Evolutionary conservation across 495 filamentous ascomycete genomes (phyloP).

Genomic region (Aspergillus leporis): DNA sequence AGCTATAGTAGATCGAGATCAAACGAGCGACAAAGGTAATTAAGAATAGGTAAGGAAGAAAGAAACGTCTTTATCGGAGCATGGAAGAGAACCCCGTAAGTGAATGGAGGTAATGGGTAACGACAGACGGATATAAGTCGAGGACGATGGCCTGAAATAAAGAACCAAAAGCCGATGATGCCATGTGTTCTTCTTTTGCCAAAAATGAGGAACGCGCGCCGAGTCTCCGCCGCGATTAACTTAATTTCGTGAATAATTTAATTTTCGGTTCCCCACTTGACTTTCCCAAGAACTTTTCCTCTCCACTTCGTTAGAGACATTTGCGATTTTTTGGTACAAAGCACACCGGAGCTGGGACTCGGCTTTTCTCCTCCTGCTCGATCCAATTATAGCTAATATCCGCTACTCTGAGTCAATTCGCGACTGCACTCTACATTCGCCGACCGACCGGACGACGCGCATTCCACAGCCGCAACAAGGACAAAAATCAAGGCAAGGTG

Average conservation of each 20-base stretch:
- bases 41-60: neutral
- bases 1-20: conserved; percentile 3
- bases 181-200: conserved; percentile 44
- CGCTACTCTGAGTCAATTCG: neutral
- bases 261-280: conserved; percentile 6
- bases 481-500: neutral
- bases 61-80: neutral
- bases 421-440: neutral
- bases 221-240: conserved; percentile 15
- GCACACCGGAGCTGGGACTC: neutral
- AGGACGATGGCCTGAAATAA: conserved; percentile 3
- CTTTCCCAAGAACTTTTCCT: neutral
- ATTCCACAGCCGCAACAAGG: neutral
- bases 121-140: neutral
- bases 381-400: neutral
- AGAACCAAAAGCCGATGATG: conserved; percentile 31
- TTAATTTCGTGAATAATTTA: conserved; percentile 11
- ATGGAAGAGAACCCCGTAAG: neutral
- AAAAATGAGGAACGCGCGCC: conserved; percentile 17
- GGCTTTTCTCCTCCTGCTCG: neutral
- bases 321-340: neutral
- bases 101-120: neutral
- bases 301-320: neutral
- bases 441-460: neutral
- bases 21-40: neutral